phyloP scores from a whole-genome alignment of 2,329 filamentous ascomycete species.

The Fusarium cyanostomum region DNA sequence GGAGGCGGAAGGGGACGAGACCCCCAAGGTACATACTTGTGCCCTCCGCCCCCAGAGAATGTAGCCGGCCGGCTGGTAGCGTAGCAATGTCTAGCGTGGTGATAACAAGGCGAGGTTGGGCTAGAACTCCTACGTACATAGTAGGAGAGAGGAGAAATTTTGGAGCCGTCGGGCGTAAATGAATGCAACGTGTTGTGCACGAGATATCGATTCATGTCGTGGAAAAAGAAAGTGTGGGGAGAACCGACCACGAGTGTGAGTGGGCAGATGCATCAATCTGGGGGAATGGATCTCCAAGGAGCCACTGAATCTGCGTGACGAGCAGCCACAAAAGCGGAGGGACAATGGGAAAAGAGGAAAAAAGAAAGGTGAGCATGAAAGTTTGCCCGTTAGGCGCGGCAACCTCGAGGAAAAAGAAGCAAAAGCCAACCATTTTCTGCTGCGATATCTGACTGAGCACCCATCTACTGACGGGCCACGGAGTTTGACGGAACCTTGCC shows the following conservation, averaged over 20 bases:
- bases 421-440: background rate
- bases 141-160: background rate
- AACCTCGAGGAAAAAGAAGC: background rate
- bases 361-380: conserved; percentile 7
- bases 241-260: conserved; percentile 12
- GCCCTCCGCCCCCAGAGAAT: too few relatives aligned
- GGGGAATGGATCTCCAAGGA: conserved; percentile 25
- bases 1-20: conserved; percentile 37
- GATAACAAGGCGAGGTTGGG: conserved; percentile 1
- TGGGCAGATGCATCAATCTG: conserved; percentile 28
- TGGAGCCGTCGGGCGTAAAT: conserved; percentile 16
- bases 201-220: conserved; percentile 11
- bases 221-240: conserved; percentile 18
- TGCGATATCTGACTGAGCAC: too few relatives aligned
- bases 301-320: conserved; percentile 24
- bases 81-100: background rate
- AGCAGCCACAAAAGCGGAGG: conserved; percentile 22
- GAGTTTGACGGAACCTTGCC: too few relatives aligned
- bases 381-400: conserved; percentile 1
- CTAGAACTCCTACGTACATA: too few relatives aligned
- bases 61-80: too few relatives aligned
- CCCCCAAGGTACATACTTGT: conserved; percentile 13
- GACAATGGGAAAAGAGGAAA: conserved; percentile 7
- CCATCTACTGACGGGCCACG: too few relatives aligned
- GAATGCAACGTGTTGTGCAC: conserved; percentile 6